Evolutionary conservation across 176 grass and related monocot species (phyloP).

Genomic region (sorghum (Sorghum bicolor)): DNA sequence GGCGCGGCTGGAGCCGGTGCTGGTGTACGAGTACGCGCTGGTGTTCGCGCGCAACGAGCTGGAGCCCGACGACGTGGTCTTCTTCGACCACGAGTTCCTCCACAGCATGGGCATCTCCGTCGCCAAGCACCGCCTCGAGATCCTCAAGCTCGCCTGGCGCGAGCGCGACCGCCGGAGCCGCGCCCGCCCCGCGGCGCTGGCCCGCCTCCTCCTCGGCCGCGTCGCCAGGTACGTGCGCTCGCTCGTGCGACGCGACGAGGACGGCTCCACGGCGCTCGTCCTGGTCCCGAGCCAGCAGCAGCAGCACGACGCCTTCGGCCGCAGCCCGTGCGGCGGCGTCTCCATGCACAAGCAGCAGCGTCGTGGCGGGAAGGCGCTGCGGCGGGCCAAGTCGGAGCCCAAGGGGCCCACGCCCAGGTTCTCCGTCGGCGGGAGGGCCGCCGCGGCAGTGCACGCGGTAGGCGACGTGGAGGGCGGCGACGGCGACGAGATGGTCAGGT

Average conservation of each 20-base stretch:
- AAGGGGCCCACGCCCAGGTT: background rate
- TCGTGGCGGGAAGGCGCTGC: constrained; percentile 24
- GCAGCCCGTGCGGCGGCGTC: background rate
- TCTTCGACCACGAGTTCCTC: constrained; percentile 66
- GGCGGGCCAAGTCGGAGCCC: constrained; percentile 30
- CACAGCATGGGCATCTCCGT: constrained; percentile 81
- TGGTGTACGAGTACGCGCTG: constrained; percentile 59
- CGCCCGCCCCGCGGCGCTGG: background rate
- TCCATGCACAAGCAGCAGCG: background rate
- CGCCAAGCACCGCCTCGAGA: constrained; percentile 90
- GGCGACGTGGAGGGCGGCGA: constrained; percentile 9
- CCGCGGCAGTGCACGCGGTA: constrained; percentile 39
- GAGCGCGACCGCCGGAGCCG: constrained; percentile 21
- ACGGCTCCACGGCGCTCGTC: constrained; percentile 37
- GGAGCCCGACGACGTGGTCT: constrained; percentile 51
- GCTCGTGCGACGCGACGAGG: constrained; percentile 24
- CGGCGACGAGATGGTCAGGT: constrained; percentile 22
- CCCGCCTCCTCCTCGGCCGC: constrained; percentile 2
- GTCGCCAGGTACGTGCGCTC: constrained; percentile 41
- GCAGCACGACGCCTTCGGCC: background rate
- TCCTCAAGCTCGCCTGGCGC: constrained; percentile 70
- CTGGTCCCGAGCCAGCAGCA: constrained; percentile 34
- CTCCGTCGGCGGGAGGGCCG: constrained; percentile 14
- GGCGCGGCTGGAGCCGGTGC: constrained; percentile 34
- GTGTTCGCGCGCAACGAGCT: constrained; percentile 62